A percentile compares a stretch with the other conserved stretches of the same genome.
These are phyloP conservation scores for Dendrocalamus sinicus DNA, from an alignment of 176 grass and related monocot species.

Conservation along the genomic window DNA sequence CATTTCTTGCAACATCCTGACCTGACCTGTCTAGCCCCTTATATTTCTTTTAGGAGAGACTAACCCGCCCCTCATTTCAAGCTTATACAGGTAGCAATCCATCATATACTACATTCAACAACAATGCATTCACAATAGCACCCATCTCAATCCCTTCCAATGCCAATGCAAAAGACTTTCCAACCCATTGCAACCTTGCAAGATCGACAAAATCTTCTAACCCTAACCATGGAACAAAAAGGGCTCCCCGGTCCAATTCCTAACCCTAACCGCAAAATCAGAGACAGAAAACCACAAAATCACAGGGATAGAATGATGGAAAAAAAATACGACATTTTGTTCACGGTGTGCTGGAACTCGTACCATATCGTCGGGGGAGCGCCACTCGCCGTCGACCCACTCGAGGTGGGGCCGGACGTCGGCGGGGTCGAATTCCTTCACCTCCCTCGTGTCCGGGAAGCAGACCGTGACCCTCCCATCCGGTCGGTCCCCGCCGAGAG, in stretches of 20 bases:
- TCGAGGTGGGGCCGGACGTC: slow-evolving; percentile 67
- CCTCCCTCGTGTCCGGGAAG: slow-evolving; percentile 61
- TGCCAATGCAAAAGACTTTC: not conserved
- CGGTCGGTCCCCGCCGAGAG: not conserved
- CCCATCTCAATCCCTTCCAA: not conserved
- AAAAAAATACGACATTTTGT: not conserved
- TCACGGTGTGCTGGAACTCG: not conserved
- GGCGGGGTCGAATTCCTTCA: slow-evolving; percentile 34
- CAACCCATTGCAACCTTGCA: not conserved
- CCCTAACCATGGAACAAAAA: not conserved
- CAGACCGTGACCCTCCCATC: slow-evolving; percentile 41
- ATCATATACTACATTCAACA: not conserved
- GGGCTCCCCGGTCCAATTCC: not conserved
- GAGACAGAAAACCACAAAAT: not conserved
- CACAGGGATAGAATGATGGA: not conserved
- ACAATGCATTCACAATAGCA: not conserved
- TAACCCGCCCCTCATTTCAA: not conserved
- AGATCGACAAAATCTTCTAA: not conserved
- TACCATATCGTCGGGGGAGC: slow-evolving; percentile 58
- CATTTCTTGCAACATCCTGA: not conserved
- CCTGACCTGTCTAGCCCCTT: not conserved
- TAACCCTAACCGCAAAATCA: not conserved
- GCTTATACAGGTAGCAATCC: not conserved
- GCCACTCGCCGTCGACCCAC: slow-evolving; percentile 62
- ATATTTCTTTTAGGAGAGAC: not conserved